Evolutionary conservation across 495 filamentous ascomycete genomes (phyloP).

Genomic region (Xylaria sp.): DNA sequence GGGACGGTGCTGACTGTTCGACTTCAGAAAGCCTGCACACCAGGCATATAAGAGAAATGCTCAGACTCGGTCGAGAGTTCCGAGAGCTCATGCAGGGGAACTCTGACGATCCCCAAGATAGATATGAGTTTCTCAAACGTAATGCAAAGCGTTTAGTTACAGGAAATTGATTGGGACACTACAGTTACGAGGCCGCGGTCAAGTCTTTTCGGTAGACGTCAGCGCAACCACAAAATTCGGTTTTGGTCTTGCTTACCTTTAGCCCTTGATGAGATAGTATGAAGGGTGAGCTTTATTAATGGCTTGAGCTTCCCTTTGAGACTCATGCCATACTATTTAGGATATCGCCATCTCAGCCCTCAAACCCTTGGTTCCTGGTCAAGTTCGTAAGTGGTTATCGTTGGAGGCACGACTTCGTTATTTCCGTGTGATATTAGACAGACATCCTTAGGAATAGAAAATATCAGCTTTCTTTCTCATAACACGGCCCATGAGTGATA

Average conservation of each 20-base stretch:
- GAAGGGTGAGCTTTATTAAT: background rate
- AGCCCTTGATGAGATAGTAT: background rate
- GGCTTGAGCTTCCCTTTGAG: background rate
- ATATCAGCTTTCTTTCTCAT: background rate
- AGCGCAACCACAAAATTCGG: background rate
- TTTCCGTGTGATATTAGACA: background rate
- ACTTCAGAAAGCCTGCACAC: background rate
- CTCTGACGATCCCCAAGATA: background rate
- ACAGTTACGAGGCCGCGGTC: background rate
- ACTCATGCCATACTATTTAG: background rate
- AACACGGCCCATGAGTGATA: background rate
- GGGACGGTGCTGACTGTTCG: background rate
- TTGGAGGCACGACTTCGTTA: background rate
- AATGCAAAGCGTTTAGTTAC: background rate
- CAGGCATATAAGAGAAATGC: background rate
- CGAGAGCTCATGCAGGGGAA: conserved; percentile 1
- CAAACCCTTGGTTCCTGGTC: too few relatives aligned
- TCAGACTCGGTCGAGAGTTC: background rate
- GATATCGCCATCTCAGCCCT: background rate
- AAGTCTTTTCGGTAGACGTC: background rate
- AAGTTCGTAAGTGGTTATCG: too few relatives aligned
- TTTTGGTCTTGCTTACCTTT: background rate
- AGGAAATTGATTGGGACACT: background rate
- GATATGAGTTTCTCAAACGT: background rate
- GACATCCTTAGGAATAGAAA: background rate